Conservation (phyloP, 75 land plant genomes). For the Pinus tabuliformis region DNA sequence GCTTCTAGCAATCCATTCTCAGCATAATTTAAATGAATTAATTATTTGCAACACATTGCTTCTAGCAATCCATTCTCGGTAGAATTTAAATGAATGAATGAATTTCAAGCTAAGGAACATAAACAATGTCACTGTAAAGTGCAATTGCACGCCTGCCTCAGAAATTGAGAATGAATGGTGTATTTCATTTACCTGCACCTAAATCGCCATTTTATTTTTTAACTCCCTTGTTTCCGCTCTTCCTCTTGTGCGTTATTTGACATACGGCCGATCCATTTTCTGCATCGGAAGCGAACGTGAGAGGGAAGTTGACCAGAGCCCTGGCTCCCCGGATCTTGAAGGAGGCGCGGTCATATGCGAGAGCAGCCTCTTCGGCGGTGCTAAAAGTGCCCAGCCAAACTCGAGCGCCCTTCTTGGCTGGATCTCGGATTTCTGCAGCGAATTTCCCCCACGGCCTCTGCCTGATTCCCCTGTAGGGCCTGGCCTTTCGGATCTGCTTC, state of each 20-base stretch:
- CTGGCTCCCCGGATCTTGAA: background rate
- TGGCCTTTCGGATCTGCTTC: background rate
- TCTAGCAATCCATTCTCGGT: too few relatives aligned
- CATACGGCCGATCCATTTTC: background rate
- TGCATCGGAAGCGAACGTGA: background rate
- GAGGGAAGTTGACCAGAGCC: background rate
- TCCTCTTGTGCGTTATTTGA: background rate
- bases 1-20: too few relatives aligned
- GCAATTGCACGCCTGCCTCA: too few relatives aligned
- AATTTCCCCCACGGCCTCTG: slow-evolving; percentile 3
- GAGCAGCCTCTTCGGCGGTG: background rate
- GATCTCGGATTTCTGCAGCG: background rate
- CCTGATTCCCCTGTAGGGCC: background rate
- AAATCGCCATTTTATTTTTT: too few relatives aligned
- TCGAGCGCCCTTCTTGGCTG: background rate
- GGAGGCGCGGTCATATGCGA: slow-evolving; percentile 3
- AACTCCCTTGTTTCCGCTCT: background rate
- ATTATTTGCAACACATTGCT: too few relatives aligned
- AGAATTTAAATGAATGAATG: too few relatives aligned
- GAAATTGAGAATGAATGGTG: too few relatives aligned
- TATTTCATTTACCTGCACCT: too few relatives aligned
- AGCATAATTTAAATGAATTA: too few relatives aligned
- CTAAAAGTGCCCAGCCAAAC: background rate
- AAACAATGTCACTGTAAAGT: too few relatives aligned
- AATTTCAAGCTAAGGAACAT: too few relatives aligned